Conservation (phyloP, 2,329 filamentous ascomycete species). For the Tolypocladium tropicale region DNA sequence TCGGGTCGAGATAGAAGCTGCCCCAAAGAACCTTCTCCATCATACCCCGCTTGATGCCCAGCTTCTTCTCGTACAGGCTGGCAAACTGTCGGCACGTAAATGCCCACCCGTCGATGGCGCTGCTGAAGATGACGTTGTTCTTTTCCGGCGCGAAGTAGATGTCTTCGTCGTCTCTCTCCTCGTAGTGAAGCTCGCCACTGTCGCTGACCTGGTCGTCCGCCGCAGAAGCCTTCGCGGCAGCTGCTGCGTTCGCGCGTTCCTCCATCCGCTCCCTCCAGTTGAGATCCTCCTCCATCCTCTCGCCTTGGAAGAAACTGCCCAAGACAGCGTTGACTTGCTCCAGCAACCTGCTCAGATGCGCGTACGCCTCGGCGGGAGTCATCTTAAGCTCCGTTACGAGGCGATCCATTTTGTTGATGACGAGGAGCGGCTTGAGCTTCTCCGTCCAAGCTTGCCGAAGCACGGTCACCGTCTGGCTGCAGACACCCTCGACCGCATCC, state of each 20-base stretch:
- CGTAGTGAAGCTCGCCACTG: conserved; percentile 57
- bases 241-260: conserved; percentile 64
- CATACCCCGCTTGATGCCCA: conserved; percentile 80
- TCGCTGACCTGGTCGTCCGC: conserved; percentile 38
- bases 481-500: conserved; percentile 94
- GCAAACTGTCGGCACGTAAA: conserved; percentile 96
- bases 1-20: conserved; percentile 91
- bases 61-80: conserved; percentile 86
- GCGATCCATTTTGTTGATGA: conserved; percentile 98
- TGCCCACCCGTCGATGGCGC: conserved; percentile 96
- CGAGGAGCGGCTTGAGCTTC: conserved; percentile 85
- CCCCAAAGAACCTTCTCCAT: conserved; percentile 96
- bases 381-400: conserved; percentile 91
- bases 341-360: conserved; percentile 76
- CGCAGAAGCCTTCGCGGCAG: conserved; percentile 47
- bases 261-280: conserved; percentile 94
- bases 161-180: conserved; percentile 91
- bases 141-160: conserved; percentile 97
- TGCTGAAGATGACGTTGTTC: conserved; percentile 98
- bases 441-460: conserved; percentile 91
- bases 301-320: conserved; percentile 94
- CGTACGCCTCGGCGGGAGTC: conserved; percentile 81
- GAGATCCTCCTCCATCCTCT: conserved; percentile 96
- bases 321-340: conserved; percentile 97
- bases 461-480: conserved; percentile 96